Conservation (phyloP, 2,329 filamentous ascomycete genomes). For the Trichoderma sp. region DNA sequence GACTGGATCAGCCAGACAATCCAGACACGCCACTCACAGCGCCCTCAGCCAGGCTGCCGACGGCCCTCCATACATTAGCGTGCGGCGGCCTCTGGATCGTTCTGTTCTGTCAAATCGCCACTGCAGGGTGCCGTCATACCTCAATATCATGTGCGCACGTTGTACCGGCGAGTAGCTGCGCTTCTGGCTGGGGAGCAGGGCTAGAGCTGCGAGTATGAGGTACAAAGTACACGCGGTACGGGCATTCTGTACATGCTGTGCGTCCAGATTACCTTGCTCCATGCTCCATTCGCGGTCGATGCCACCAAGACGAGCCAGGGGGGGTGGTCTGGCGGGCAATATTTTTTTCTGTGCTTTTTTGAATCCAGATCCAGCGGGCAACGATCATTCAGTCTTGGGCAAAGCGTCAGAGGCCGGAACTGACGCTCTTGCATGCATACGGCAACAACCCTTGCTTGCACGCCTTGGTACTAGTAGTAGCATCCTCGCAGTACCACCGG, state of each 20-base stretch:
- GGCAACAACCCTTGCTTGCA: not conserved
- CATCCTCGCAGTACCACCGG: not conserved
- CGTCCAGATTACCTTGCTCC: not conserved
- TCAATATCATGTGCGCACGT: conserved; percentile 13
- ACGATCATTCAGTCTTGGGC: conserved; percentile 1
- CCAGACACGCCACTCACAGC: conserved; percentile 23
- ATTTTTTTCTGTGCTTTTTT: not conserved
- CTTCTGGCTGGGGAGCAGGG: not conserved
- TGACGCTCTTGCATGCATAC: not conserved
- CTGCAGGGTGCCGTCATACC: conserved; percentile 32
- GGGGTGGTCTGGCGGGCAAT: conserved; percentile 1
- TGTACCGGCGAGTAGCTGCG: not conserved
- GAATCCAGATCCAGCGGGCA: conserved; percentile 23
- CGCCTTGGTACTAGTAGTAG: conserved; percentile 1
- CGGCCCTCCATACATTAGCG: conserved; percentile 27
- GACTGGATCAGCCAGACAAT: conserved; percentile 1
- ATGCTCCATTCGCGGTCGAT: not conserved
- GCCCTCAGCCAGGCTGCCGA: conserved; percentile 25
- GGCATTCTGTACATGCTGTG: not conserved
- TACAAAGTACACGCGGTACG: not conserved
- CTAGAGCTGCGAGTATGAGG: not conserved
- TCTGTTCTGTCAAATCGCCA: conserved; percentile 22
- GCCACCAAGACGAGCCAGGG: conserved; percentile 3
- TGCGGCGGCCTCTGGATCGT: conserved; percentile 26
- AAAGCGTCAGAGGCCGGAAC: not conserved